Evolutionary conservation across 768 basidiomycete species (phyloP).

Genomic region (Tylopilus cervinicoccineus): DNA sequence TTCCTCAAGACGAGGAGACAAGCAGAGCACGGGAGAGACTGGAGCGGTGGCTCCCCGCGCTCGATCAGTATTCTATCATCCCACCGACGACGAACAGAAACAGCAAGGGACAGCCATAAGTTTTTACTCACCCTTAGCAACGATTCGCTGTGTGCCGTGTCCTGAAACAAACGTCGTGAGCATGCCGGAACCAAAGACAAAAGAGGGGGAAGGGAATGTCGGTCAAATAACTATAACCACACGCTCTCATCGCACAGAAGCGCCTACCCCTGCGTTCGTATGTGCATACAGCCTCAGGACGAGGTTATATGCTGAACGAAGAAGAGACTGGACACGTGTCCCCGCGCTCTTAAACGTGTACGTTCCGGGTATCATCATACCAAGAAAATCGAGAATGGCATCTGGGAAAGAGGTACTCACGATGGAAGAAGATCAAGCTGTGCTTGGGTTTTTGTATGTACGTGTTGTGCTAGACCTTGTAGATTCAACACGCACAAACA

Average conservation of each 20-base stretch:
- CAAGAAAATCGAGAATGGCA: neutral
- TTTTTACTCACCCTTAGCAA: constrained; percentile 5
- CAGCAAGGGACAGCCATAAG: neutral
- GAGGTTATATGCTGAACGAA: constrained; percentile 33
- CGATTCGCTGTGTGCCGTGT: neutral
- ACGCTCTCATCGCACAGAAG: constrained; percentile 31
- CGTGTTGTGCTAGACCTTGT: constrained; percentile 23
- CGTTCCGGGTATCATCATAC: constrained; percentile 29
- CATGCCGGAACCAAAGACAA: neutral
- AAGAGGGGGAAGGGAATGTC: neutral
- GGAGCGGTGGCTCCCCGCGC: constrained; percentile 22
- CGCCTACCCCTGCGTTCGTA: constrained; percentile 33
- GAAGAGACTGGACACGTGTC: constrained; percentile 33
- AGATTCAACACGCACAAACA: constrained; percentile 27
- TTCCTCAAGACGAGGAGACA: constrained; percentile 25
- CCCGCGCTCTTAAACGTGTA: constrained; percentile 30
- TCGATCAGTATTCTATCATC: constrained; percentile 27
- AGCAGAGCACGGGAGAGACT: constrained; percentile 24
- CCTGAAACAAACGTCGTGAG: constrained; percentile 13
- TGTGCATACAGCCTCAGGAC: constrained; percentile 33
- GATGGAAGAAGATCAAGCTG: neutral
- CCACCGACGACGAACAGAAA: constrained; percentile 13
- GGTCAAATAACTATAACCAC: constrained; percentile 38
- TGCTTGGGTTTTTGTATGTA: constrained; percentile 21
- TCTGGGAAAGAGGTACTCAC: constrained; percentile 15